phyloP scores from a whole-genome alignment of 2,329 filamentous ascomycete species.

The Fusarium staphyleae region DNA sequence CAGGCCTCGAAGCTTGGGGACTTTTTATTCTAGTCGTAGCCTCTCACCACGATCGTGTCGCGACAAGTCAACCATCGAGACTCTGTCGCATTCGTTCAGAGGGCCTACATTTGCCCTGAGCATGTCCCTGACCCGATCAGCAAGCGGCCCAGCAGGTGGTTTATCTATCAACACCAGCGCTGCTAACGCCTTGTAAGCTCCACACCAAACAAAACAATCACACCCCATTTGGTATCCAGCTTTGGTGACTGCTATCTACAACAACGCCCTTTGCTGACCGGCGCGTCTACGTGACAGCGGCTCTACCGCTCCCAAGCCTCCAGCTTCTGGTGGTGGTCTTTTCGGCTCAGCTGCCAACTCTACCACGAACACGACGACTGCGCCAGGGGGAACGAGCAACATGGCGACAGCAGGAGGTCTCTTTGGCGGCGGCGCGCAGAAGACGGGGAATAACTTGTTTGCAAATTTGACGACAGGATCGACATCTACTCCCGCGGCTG shows the following conservation, averaged over 20 bases:
- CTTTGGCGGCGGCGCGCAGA: constrained; percentile 38
- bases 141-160: constrained; percentile 65
- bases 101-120: constrained; percentile 28
- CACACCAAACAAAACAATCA: constrained; percentile 37
- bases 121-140: constrained; percentile 63
- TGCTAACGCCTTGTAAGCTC: constrained; percentile 58
- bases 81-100: constrained; percentile 31
- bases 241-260: neutral
- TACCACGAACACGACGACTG: constrained; percentile 38
- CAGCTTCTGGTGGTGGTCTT: constrained; percentile 45
- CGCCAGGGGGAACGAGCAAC: constrained; percentile 37
- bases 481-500: constrained; percentile 5
- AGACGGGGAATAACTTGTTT: constrained; percentile 43
- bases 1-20: constrained; percentile 16
- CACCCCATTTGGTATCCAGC: constrained; percentile 15
- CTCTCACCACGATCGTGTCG: constrained; percentile 31
- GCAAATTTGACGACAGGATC: constrained; percentile 39
- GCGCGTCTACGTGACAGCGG: constrained; percentile 31
- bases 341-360: constrained; percentile 46
- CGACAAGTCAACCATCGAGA: constrained; percentile 28
- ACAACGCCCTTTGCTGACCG: constrained; percentile 26
- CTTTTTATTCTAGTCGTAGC: constrained; percentile 29
- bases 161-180: constrained; percentile 70
- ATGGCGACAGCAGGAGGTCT: constrained; percentile 49
- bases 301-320: constrained; percentile 42